phyloP scores from a whole-genome alignment of 805 yeast species.

The Cyberlindnera xishuangbannaensis region DNA sequence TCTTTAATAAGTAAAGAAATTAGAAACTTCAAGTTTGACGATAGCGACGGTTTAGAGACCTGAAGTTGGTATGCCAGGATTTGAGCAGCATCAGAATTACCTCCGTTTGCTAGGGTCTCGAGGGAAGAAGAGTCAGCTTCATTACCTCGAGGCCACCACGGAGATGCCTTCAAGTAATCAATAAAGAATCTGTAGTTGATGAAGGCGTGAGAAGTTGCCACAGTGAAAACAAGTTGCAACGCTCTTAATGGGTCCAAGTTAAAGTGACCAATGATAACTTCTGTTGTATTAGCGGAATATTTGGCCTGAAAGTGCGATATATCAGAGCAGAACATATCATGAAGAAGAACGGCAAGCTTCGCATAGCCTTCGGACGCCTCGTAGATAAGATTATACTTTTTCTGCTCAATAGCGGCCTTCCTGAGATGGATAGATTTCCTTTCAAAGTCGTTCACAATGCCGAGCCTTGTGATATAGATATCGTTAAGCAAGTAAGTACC shows the following conservation, averaged over 20 bases:
- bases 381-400: conserved; percentile 58
- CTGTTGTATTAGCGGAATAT: conserved; percentile 42
- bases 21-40: background rate
- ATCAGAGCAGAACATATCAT: conserved; percentile 34
- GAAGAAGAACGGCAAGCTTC: conserved; percentile 47
- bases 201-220: conserved; percentile 41
- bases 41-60: background rate
- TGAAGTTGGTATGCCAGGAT: conserved; percentile 35
- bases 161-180: conserved; percentile 43
- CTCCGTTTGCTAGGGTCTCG: conserved; percentile 39
- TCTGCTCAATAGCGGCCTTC: conserved; percentile 26
- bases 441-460: conserved; percentile 6
- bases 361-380: conserved; percentile 81
- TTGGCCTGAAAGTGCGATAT: conserved; percentile 37
- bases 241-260: conserved; percentile 67
- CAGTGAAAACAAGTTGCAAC: conserved; percentile 54
- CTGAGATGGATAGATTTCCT: background rate
- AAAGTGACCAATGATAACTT: conserved; percentile 65
- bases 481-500: conserved; percentile 20
- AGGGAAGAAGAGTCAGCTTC: conserved; percentile 30
- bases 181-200: conserved; percentile 43
- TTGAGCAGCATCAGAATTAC: conserved; percentile 49
- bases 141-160: conserved; percentile 57
- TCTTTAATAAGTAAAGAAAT: conserved; percentile 52
- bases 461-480: conserved; percentile 34